Conservation (phyloP, 2,329 filamentous ascomycete species). For the Domatiomyces globalis region DNA sequence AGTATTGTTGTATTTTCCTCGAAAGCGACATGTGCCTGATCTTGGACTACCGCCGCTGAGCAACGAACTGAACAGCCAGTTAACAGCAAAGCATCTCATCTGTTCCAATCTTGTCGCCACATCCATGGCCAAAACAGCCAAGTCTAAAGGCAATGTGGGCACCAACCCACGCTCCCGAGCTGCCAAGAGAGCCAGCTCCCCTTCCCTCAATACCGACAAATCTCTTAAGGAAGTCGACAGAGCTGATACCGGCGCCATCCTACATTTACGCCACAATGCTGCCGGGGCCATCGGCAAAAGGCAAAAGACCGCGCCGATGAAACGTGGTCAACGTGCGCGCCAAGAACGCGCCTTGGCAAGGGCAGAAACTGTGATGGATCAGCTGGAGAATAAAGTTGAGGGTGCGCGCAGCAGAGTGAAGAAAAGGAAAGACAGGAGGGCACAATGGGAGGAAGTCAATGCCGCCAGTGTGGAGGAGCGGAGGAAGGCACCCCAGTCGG, state of each 20-base stretch:
- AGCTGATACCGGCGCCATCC: conserved; percentile 23
- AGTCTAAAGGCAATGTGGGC: conserved; percentile 25
- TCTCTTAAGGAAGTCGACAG: conserved; percentile 32
- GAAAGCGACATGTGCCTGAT: not conserved
- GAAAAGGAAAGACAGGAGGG: conserved; percentile 33
- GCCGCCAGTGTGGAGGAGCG: conserved; percentile 19
- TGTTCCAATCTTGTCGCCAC: not conserved
- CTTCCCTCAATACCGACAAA: conserved; percentile 39
- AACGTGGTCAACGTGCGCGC: conserved; percentile 39
- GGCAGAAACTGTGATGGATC: conserved; percentile 41
- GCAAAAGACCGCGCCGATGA: conserved; percentile 33
- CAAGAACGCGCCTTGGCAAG: conserved; percentile 42
- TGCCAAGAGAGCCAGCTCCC: conserved; percentile 42
- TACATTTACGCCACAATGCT: conserved; percentile 31
- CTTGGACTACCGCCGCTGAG: not conserved
- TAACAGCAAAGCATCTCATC: not conserved
- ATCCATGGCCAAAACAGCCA: conserved; percentile 27
- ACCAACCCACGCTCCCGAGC: conserved; percentile 45
- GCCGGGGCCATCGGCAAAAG: conserved; percentile 41
- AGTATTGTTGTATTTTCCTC: not conserved
- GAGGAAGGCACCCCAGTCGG: conserved; percentile 20
- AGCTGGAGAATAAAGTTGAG: conserved; percentile 40
- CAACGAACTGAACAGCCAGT: not conserved
- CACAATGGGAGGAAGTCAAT: conserved; percentile 32
- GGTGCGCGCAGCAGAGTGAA: conserved; percentile 38